Evolutionary conservation across 192 early-diverging fungal species (phyloP), one percentile per base, ranked within the genome.

Genomic region (Backusella tuberculispora): DNA sequence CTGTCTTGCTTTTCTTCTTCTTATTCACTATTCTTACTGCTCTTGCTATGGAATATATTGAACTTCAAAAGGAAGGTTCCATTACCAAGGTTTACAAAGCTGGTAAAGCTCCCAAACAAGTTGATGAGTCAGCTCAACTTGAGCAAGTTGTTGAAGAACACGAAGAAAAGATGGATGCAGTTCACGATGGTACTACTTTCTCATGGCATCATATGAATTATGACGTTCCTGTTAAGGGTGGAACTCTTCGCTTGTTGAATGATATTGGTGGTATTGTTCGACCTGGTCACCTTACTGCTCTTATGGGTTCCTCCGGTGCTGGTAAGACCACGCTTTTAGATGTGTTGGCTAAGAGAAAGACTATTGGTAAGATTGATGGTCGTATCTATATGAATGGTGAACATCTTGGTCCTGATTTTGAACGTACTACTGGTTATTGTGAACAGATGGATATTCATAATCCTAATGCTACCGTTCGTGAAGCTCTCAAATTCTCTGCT

Each of bases 401-500:
- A 66, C 77, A 83, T 38, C 81, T 86, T 65, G 78, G 76, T 48
- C 19, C 56, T 53, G 89, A 89, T 74, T 91, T 92, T 82, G 87
- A 89, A 71, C 88, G 91, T 53, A 85, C 88, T 40, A 91, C 92
- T 17, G 91, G 91, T 14, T 96, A 95, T 80, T 92, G 90, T 79
- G 95, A 96, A 76, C 95, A 96, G 78, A 88, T 93, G 78, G 93
- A 93, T 67, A 88, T 94, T 17, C 94, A 92, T 68, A 88, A 89
- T 68, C 90, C 91, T n/a, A 79, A 90, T 41, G 82, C 84, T 40
- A 97, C 94, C 21, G 90, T 94, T 45, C 89, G 90, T 41, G 94
- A 96, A 79, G 89, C 88, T 9, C 86, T 95, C 26, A 86, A 82
- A 70, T 94, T 92, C 81, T 90, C 92, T 56, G 95, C 95, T 0